Percentiles rank a stretch among this genome's conserved stretches.
These are phyloP conservation scores for Annona cherimola DNA, from an alignment of 164 flowering plant species.

Conservation along the genomic window DNA sequence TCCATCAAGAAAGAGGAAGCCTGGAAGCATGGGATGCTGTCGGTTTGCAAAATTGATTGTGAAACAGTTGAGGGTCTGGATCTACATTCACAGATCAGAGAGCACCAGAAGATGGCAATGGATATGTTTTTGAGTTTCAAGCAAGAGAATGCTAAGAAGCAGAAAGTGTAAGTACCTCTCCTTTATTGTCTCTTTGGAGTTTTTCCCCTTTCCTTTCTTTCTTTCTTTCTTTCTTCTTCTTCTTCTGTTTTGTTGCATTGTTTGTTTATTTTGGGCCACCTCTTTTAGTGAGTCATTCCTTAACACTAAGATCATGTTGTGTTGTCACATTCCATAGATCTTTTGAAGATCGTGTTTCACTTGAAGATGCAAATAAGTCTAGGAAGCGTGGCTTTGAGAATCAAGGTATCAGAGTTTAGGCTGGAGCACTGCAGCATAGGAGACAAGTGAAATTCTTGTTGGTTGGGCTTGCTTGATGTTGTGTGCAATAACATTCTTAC, in stretches of 20 bases:
- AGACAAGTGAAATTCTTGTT: no score
- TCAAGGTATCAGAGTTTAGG: conserved; percentile 44
- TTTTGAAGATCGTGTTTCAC: conserved; percentile 34
- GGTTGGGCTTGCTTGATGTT: no score
- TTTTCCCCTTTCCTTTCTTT: no score
- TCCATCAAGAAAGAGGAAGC: conserved; percentile 62
- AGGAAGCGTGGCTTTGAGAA: conserved; percentile 39
- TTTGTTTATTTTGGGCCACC: no score
- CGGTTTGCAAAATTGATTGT: conserved; percentile 95
- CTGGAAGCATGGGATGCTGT: conserved; percentile 75
- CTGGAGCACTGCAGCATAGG: conserved; percentile 8
- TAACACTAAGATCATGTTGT: background rate
- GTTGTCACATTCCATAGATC: conserved; percentile 28
- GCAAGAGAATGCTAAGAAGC: conserved; percentile 66
- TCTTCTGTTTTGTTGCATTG: no score
- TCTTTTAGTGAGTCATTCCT: background rate
- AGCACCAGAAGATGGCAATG: conserved; percentile 90
- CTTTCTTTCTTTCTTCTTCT: no score
- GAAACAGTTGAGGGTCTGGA: conserved; percentile 91
- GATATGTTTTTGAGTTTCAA: conserved; percentile 79
- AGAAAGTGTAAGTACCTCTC: conserved; percentile 54
- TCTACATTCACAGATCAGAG: conserved; percentile 84
- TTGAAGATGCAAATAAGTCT: conserved; percentile 47
- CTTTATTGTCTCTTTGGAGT: no score
- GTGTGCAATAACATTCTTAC: no score